A percentile compares a stretch with the other conserved stretches of the same genome.
These are phyloP conservation scores for Pseudogymnoascus sp. DNA, from an alignment of 2,329 filamentous ascomycete species.

Conservation along the genomic window DNA sequence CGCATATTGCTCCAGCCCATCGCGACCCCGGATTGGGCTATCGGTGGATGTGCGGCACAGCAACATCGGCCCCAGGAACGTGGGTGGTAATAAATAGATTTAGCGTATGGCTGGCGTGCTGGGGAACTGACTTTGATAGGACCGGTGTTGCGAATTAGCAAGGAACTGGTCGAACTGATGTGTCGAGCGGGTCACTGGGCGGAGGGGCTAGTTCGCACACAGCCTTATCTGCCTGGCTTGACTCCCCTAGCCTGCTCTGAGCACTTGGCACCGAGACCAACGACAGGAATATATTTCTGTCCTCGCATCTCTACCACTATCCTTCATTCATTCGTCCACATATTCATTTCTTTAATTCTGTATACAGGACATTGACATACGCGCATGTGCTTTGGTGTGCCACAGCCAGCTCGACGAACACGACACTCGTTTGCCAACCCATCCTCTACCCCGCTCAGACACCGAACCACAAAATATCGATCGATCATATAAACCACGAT, in stretches of 20 bases:
- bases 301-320: not conserved
- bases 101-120: not conserved
- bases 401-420: not conserved
- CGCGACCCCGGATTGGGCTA: not conserved
- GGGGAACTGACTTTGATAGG: constrained; percentile 1
- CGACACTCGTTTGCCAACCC: not conserved
- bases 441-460: not conserved
- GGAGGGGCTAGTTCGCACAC: constrained; percentile 7
- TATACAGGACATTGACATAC: not conserved
- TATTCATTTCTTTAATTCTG: not conserved
- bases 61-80: constrained; percentile 5
- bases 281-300: not conserved
- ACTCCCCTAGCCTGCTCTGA: not conserved
- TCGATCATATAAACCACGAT: constrained; percentile 31
- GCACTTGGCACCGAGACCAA: not conserved
- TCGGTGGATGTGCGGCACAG: constrained; percentile 6
- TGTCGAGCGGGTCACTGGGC: not conserved
- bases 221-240: constrained; percentile 3
- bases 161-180: not conserved
- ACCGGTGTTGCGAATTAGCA: not conserved
- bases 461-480: not conserved
- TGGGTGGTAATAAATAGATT: constrained; percentile 10
- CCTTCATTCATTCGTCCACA: not conserved
- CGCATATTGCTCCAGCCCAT: not conserved
- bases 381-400: not conserved